Evolutionary conservation across 768 basidiomycete species (phyloP).

Genomic region (Kwoniella dejecticola): DNA sequence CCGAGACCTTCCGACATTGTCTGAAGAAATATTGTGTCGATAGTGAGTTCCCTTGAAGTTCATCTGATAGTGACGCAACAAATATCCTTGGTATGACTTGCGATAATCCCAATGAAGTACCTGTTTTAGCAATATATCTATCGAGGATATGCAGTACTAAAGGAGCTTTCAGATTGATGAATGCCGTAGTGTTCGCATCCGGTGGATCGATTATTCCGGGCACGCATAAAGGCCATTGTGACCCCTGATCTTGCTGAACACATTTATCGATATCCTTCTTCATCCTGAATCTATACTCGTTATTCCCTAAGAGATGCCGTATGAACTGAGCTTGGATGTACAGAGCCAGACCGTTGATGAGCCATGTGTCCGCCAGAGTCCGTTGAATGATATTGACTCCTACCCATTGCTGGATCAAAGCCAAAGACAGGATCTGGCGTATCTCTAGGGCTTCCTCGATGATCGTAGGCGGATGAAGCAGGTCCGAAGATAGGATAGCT

Average conservation of each 20-base stretch:
- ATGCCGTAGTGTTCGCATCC: conserved; percentile 73
- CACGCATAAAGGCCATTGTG: conserved; percentile 90
- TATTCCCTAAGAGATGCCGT: conserved; percentile 84
- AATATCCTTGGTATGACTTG: conserved; percentile 95
- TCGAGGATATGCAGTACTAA: conserved; percentile 96
- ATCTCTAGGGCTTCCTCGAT: conserved; percentile 94
- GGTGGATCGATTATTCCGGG: conserved; percentile 83
- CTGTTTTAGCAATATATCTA: conserved; percentile 87
- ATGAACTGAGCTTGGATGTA: conserved; percentile 88
- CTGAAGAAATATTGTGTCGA: conserved; percentile 88
- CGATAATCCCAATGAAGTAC: conserved; percentile 88
- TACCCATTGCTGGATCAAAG: conserved; percentile 92
- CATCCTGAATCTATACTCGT: conserved; percentile 91
- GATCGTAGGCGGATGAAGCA: conserved; percentile 81
- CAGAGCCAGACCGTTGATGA: conserved; percentile 88
- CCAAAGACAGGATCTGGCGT: conserved; percentile 79
- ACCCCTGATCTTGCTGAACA: conserved; percentile 79
- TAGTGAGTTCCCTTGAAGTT: conserved; percentile 75
- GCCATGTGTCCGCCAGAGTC: conserved; percentile 91
- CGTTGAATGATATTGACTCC: conserved; percentile 95
- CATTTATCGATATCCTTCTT: conserved; percentile 97
- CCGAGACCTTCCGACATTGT: conserved; percentile 85
- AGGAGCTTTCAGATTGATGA: conserved; percentile 92
- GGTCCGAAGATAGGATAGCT: conserved; percentile 73
- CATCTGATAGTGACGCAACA: conserved; percentile 87